phyloP scores from a whole-genome alignment of 441 rosid species.

The Hypseocharis bilobata region DNA sequence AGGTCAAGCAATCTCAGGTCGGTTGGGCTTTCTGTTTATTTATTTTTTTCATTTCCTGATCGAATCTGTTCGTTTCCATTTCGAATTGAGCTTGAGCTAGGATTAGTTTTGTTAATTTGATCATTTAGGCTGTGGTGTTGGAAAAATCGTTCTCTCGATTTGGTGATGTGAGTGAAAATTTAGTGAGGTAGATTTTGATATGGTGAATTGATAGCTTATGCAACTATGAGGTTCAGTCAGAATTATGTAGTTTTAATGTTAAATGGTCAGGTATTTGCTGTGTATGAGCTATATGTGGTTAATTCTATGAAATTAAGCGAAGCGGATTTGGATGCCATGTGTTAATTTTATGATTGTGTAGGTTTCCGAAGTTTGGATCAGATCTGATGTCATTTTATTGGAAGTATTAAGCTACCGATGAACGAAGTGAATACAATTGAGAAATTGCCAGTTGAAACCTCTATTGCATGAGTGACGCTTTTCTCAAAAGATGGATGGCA shows the following conservation, averaged over 20 bases:
- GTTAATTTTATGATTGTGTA: not conserved
- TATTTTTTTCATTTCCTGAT: too few species aligned
- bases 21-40: not conserved
- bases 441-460: not conserved
- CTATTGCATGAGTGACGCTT: not conserved
- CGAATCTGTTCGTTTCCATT: not conserved
- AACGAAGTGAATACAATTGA: not conserved
- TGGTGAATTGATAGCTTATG: not conserved
- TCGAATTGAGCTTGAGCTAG: not conserved
- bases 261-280: not conserved
- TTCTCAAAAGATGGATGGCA: not conserved
- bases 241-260: not conserved
- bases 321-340: not conserved
- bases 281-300: not conserved
- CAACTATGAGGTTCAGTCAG: not conserved
- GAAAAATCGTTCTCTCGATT: not conserved
- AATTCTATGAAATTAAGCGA: not conserved
- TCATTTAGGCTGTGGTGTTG: not conserved
- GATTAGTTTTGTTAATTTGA: not conserved
- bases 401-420: not conserved
- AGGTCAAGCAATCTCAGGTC: constrained; percentile 58
- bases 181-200: not conserved
- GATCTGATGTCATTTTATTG: not conserved
- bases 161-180: not conserved
- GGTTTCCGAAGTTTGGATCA: not conserved